Base-by-base conservation (phyloP, 495 filamentous ascomycete species). In the Neurospora terricola region DNA sequence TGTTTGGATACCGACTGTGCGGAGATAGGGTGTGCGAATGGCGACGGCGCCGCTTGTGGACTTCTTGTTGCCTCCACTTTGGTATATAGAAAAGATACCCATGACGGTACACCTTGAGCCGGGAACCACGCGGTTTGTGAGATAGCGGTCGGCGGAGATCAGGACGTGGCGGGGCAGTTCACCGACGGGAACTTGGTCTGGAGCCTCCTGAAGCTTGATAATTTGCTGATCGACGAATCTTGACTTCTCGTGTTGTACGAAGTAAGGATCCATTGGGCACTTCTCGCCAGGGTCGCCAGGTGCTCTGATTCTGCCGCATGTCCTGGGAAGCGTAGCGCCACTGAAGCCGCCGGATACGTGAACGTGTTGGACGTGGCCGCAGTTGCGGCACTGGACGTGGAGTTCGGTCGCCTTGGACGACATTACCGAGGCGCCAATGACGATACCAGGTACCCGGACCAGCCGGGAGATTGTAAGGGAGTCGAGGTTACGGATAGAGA, bases 51-150 rank as follows among this genome's bases (percentile, higher is more conserved):
- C 89, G 70, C 87, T 87, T 14, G 83, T 87, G 10, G 92, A 91
- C 74, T 90, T 91, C 82, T 95, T 98, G 21, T 90, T 91, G 38
- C 90, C 92, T 81, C 97, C 97, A 73, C 88, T 89, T 79, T 97
- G 93, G 80, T 97, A 99, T 79, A 98, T 98, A 40, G 94, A 97
- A 84, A 97, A 99, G 70, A 99, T 94, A 23, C 96, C 96, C 90
- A 95, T 98, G 12, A 98, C 85, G 0, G 94, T 97, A 78, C 96
- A 98, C 77, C 95, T 87, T 23, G 96, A 96, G 8, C 96, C 96
- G 23, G 96, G 96, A 11, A 98, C 95, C 6, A 98, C 96, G 36
- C 94, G 90, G 79, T 99, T 99, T 27, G 95, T 94, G 23, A 99
- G 87, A 78, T 99, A 98, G 16, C 96, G 90, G 78, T 99, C 96